Evolutionary conservation across 148 eudicot species (phyloP), one percentile per base, ranked within the genome.

Genomic region (Fagopyrum esculentum): DNA sequence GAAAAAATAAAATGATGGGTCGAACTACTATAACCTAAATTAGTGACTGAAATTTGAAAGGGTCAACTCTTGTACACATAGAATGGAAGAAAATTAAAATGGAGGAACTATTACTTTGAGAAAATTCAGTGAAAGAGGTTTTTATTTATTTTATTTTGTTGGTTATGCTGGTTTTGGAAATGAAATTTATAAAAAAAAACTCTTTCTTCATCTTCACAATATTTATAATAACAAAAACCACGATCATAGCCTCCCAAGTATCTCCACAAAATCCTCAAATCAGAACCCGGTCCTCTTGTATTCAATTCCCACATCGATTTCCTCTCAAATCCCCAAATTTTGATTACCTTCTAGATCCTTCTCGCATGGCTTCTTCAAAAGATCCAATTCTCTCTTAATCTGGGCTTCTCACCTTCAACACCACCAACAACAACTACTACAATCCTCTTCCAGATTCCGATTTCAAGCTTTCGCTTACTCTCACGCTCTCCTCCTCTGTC

Each of bases 341-440:
- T 22, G 29, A 60, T 22, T 57, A 1, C 30, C 29, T 19, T 16
- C 8, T 19, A 26, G 6, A 16, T 6, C 12, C 0, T 22, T 22
- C 54, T 52, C 57, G n/a, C 57, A 64, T 64, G 45, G 8, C 6
- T 3, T 61, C 68, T 61, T 29, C 70, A 0, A 64, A 40, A 51
- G 73, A 71, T n/a, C 73, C 50, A 13, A 52, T 13, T 71, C 13
- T 71, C 73, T 17, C 73, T 71, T 1, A 71, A 71, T 17, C 73
- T 71, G 4, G 73, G 73, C 73, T 26, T 71, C n/a, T 35, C 35
- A n/a, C 73, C 45, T 30, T 11, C 44, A 9, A 45, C 40, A 22
- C 26, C 26, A 7, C 52, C 54, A 46, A 45, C 45, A 35, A n/a
- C 26, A 45, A 7, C 5, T 40, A n/a, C 26, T 22, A 22, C 48